Evolutionary conservation across 2,329 filamentous ascomycete genomes (phyloP).

Genomic region (Fusarium haematococcum): DNA sequence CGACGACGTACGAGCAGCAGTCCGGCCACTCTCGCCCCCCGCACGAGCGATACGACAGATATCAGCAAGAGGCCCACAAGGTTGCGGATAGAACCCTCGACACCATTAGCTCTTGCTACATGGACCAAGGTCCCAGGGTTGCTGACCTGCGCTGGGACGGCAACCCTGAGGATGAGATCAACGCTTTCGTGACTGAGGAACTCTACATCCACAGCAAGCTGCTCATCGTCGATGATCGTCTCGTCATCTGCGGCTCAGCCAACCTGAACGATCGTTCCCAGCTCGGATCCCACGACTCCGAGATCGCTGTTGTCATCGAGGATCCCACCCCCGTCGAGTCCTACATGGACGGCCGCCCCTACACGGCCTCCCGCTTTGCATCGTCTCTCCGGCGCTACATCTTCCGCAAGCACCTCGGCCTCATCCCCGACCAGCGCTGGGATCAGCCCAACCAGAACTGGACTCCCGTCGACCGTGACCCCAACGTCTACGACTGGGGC

Average conservation of each 20-base stretch:
- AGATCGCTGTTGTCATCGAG: conserved; percentile 91
- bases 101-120: conserved; percentile 83
- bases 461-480: conserved; percentile 75
- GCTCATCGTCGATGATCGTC: conserved; percentile 83
- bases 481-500: conserved; percentile 81
- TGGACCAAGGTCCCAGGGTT: conserved; percentile 81
- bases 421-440: conserved; percentile 79
- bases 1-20: conserved; percentile 12
- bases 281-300: conserved; percentile 85
- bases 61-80: conserved; percentile 76
- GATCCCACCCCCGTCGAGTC: conserved; percentile 78
- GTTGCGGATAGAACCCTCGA: conserved; percentile 74
- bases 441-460: conserved; percentile 79
- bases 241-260: conserved; percentile 82
- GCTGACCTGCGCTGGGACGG: conserved; percentile 68
- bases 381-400: conserved; percentile 84
- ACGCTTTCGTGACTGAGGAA: conserved; percentile 72
- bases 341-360: conserved; percentile 79
- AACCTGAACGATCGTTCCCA: conserved; percentile 76
- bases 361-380: conserved; percentile 79
- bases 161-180: conserved; percentile 65
- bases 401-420: conserved; percentile 91
- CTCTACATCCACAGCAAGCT: conserved; percentile 76
- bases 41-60: conserved; percentile 69
- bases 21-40: neutral